Evolutionary conservation across 2,329 filamentous ascomycete genomes (phyloP).

Genomic region (Trichoderma sp.): DNA sequence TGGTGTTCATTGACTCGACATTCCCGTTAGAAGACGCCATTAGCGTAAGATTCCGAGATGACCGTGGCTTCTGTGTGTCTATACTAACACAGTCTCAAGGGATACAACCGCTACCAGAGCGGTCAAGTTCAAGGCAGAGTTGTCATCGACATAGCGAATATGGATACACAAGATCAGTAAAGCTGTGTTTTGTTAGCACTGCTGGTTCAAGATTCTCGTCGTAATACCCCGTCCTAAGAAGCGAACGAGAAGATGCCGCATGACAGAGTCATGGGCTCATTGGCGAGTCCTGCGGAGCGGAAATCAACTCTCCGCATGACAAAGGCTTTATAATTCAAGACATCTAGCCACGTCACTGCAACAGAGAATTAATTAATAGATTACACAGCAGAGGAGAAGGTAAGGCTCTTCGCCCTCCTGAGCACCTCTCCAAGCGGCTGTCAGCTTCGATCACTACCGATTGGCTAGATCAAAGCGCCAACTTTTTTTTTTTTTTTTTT

Average conservation of each 20-base stretch:
- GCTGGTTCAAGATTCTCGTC: background rate
- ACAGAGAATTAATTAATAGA: background rate
- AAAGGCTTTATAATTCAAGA: background rate
- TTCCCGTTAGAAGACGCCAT: background rate
- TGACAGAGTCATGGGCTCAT: background rate
- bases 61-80: background rate
- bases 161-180: background rate
- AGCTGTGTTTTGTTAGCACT: background rate
- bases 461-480: background rate
- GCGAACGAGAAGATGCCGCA: background rate
- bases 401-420: background rate
- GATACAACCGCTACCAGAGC: background rate
- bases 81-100: background rate
- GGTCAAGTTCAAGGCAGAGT: background rate
- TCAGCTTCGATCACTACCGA: background rate
- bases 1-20: background rate
- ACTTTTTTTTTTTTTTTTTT: background rate
- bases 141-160: background rate
- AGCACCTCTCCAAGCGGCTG: background rate
- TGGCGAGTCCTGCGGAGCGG: background rate
- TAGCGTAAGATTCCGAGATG: background rate
- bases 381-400: background rate
- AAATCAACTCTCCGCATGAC: background rate
- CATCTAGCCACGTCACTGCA: background rate
- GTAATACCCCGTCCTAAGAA: background rate